Conservation (phyloP, 2,329 filamentous ascomycete genomes). For the Fonsecaea erecta region DNA sequence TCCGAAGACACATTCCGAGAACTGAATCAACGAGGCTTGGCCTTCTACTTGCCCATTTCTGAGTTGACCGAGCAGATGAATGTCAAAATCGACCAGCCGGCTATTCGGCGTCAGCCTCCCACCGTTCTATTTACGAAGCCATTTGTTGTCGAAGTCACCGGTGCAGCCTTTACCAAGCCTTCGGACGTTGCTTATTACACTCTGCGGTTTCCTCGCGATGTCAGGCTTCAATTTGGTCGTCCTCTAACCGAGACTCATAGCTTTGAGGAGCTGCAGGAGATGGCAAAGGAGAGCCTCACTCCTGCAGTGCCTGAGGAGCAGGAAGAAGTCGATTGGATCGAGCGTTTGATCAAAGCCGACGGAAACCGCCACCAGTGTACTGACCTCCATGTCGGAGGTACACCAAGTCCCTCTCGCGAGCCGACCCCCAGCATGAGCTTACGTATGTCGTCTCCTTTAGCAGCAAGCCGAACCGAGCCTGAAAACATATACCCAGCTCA, state of each 20-base stretch:
- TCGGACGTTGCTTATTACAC: slow-evolving; percentile 72
- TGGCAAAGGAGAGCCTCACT: slow-evolving; percentile 64
- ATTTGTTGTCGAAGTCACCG: slow-evolving; percentile 78
- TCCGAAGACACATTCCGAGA: slow-evolving; percentile 57
- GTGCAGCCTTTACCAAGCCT: slow-evolving; percentile 76
- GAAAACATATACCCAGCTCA: neutral
- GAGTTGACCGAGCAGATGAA: slow-evolving; percentile 44
- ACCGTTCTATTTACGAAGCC: slow-evolving; percentile 65
- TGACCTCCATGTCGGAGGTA: slow-evolving; percentile 15
- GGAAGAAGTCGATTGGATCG: slow-evolving; percentile 66
- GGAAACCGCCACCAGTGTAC: slow-evolving; percentile 11
- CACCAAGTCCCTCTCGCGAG: neutral
- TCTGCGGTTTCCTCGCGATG: slow-evolving; percentile 74
- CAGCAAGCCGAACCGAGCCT: neutral
- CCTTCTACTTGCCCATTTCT: slow-evolving; percentile 48
- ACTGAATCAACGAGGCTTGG: slow-evolving; percentile 56
- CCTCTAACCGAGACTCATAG: slow-evolving; percentile 70
- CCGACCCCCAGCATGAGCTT: neutral
- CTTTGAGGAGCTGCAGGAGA: slow-evolving; percentile 70
- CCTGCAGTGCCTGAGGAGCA: slow-evolving; percentile 60
- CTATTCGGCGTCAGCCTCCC: slow-evolving; percentile 41
- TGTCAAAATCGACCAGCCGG: slow-evolving; percentile 53
- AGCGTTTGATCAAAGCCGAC: slow-evolving; percentile 62
- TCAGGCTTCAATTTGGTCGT: slow-evolving; percentile 78
- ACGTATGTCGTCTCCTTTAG: neutral